Evolutionary conservation across 2,329 filamentous ascomycete genomes (phyloP), one percentile per base, ranked within the genome.

Genomic region (Trichoderma koningii): DNA sequence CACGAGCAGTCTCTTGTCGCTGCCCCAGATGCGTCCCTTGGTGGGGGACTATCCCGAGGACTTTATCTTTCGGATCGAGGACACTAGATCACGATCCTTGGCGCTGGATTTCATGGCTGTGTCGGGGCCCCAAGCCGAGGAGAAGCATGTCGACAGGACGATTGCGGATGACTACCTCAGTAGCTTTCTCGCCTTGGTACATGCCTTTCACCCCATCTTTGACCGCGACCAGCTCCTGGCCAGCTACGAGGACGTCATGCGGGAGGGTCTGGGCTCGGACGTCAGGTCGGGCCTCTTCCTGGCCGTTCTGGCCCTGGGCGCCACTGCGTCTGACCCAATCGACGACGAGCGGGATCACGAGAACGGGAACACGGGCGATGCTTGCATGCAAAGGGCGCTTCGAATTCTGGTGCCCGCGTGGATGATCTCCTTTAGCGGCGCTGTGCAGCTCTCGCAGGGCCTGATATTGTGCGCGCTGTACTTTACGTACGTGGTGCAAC

Each of bases 381-480:
- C 17, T 7, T 55, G 50, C 26, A 53, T 68, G 30, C 65, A 66
- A 15, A 57, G 44, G 48, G 67, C 67, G 17, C 52, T 68, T 17
- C 59, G 62, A 19, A 67, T 68, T 6, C 48, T 68, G 26, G 50
- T 68, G 30, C 56, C 66, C n/a, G 64, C 67, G n/a, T 68, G 67
- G 67, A 66, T 59, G 15, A 28, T 67, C 12, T 66, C 56, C 28
- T 68, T 67, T 28, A 68, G 61, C 41, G 59, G 64, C 15, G 60
- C 63, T 23, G 41, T 66, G n/a, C 28, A 64, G 15, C 14, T 66
- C 10, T 59, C 67, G 17, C 66, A 66, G 57, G 68, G 64, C 6
- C 44, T 70, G 15, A 61, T 69, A 5, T 53, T 69, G 12, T 66
- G 64, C 17, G 67, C 68, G 12, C 28, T 70, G 38, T 70, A 70